Conservation (phyloP, 2,329 filamentous ascomycete species). For the Orbilia blumenaviensis region DNA sequence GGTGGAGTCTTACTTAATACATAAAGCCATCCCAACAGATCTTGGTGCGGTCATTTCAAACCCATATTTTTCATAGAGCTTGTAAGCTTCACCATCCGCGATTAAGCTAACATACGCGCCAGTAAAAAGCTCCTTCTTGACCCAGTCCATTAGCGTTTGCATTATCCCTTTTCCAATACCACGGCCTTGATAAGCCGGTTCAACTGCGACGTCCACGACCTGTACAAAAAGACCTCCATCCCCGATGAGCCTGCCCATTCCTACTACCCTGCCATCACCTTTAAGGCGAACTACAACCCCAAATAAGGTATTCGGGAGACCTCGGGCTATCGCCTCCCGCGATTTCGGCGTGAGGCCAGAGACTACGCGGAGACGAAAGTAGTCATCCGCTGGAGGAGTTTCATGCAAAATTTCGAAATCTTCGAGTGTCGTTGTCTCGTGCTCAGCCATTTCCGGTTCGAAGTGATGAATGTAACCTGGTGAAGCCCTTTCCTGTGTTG, state of each 20-base stretch:
- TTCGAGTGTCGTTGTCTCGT: not conserved
- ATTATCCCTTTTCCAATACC: slow-evolving; percentile 19
- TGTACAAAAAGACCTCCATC: slow-evolving; percentile 31
- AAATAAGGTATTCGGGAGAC: slow-evolving; percentile 25
- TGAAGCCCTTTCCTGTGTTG: slow-evolving; percentile 4
- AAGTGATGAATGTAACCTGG: too few species aligned
- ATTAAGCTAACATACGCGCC: slow-evolving; percentile 37
- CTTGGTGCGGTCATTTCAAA: slow-evolving; percentile 26
- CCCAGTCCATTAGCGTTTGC: slow-evolving; percentile 16
- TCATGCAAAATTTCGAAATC: not conserved
- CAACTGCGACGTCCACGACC: slow-evolving; percentile 31
- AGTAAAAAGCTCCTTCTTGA: slow-evolving; percentile 4
- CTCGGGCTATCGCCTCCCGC: slow-evolving; percentile 23
- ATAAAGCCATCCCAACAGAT: slow-evolving; percentile 32
- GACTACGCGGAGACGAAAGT: slow-evolving; percentile 28
- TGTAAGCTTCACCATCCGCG: slow-evolving; percentile 29
- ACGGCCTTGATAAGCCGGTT: slow-evolving; percentile 11
- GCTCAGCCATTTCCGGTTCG: too few species aligned
- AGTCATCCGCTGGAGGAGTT: slow-evolving; percentile 11
- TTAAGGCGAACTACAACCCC: slow-evolving; percentile 2
- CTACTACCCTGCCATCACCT: not conserved
- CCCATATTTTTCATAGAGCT: slow-evolving; percentile 24
- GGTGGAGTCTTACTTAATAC: slow-evolving; percentile 3
- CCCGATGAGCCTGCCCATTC: slow-evolving; percentile 25
- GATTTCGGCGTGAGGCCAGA: slow-evolving; percentile 24